Conservation (phyloP, 73 alveolate species). For the Uronychia binucleata region DNA sequence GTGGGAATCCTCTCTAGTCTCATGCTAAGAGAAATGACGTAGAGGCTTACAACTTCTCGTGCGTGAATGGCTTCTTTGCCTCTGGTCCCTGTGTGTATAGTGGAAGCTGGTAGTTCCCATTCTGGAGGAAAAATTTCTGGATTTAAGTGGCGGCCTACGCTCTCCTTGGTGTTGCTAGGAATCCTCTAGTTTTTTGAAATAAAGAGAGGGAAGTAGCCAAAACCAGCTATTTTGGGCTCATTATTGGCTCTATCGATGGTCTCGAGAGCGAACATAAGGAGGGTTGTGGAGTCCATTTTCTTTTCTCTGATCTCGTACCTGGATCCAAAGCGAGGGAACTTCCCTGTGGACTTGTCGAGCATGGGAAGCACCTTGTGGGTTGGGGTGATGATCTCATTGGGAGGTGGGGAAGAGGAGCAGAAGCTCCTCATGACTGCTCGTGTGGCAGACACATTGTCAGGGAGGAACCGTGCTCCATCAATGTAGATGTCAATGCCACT, state of each 20-base stretch:
- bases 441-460: constrained; percentile 84
- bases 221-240: constrained; percentile 51
- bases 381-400: constrained; percentile 26
- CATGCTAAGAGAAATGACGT: constrained; percentile 26
- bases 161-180: constrained; percentile 39
- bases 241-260: constrained; percentile 74
- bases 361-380: constrained; percentile 59
- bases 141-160: neutral
- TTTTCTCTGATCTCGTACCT: constrained; percentile 78
- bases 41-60: constrained; percentile 52
- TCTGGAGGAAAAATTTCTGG: constrained; percentile 64
- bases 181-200: constrained; percentile 16
- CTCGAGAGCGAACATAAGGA: constrained; percentile 69
- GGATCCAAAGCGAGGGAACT: constrained; percentile 70
- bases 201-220: constrained; percentile 65
- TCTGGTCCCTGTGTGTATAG: constrained; percentile 66
- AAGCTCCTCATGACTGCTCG: constrained; percentile 55
- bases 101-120: constrained; percentile 81
- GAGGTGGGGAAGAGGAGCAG: neutral
- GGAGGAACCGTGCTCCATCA: constrained; percentile 85
- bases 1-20: constrained; percentile 86
- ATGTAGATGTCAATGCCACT: constrained; percentile 89
- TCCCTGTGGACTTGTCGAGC: constrained; percentile 49
- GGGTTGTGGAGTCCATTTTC: constrained; percentile 78
- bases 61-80: constrained; percentile 69